Base-by-base conservation (phyloP, 768 basidiomycete species). In the Asterophora parasitica region DNA sequence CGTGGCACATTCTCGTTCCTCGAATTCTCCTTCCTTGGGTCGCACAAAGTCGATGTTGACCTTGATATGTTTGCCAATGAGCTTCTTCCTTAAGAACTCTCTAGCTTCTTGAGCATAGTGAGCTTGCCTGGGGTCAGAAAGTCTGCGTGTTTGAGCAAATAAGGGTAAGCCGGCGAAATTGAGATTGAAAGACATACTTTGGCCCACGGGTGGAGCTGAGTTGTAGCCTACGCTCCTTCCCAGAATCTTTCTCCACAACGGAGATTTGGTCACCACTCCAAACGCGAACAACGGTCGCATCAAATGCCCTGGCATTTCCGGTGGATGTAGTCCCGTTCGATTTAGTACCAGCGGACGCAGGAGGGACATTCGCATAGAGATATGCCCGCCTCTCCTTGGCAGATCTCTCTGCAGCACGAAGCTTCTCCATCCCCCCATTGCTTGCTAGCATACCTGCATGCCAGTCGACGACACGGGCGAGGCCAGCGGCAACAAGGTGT, bases 391-490 rank as follows among this genome's bases (percentile, higher is more conserved):
- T 85, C 61, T 89, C 84, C 63, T 89, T 91, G 16, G 90, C 92
- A 40, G 57, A 61, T 63, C 77, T 85, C 68, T 97, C 94, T 0
- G 90, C 91, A 1, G 81, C 78, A 43, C 94, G 83, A 23, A 97
- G 76, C 34, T 82, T 83, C 58, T 94, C 92, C 81, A 97, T 90
- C 4, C 82, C 88, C 33, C 92, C 92, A 43, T 76, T 73, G 44
- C 75, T 78, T 1, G 91, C 82, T 16, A 99, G 80, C 78, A 98
- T 87, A 16, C 94, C 94, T 12, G 95, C 93, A 64, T 99, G 95
- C 94, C 94, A 97, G 62, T 95, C 94, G 49, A 98, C 85, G 42
- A 97, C 78, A 48, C 91, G 85, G 13, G 94, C 95, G 1, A 97
- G 74, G 23, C 95, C 94, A 37, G 81, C 79, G 4, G 77, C 79